Percentiles rank a stretch among this genome's conserved stretches.
These are phyloP conservation scores for Cicer pinnatifidum DNA, from an alignment of 306 rosid species.

Conservation along the genomic window DNA sequence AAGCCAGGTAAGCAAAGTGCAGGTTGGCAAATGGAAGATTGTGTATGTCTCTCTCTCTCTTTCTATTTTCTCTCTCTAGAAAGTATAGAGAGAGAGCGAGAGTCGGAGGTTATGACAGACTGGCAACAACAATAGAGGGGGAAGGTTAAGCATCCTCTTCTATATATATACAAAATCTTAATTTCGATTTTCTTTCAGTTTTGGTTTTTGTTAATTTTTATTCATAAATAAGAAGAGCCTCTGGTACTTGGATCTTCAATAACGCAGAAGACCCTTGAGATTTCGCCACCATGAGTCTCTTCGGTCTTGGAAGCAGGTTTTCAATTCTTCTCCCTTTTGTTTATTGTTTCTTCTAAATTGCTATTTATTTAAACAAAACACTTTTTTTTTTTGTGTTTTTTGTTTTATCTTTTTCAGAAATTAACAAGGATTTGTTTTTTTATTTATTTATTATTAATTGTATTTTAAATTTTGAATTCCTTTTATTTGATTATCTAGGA, in stretches of 20 bases:
- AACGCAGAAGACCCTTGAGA: constrained; percentile 49
- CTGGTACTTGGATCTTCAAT: constrained; percentile 53
- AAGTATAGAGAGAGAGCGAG: constrained; percentile 48
- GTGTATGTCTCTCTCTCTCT: constrained; percentile 30
- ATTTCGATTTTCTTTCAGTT: neutral
- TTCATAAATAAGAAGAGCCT: constrained; percentile 33
- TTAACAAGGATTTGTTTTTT: no score
- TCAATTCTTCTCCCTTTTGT: neutral
- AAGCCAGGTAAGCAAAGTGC: constrained; percentile 53
- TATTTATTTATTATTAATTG: no score
- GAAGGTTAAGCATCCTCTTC: constrained; percentile 36
- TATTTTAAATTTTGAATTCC: no score
- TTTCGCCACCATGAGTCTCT: constrained; percentile 76
- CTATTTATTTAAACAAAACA: neutral
- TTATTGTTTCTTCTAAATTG: neutral
- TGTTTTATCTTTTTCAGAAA: no score
- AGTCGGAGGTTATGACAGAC: constrained; percentile 60
- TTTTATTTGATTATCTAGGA: no score
- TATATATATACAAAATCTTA: constrained; percentile 23
- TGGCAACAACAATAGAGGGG: constrained; percentile 49
- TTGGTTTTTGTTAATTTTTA: constrained; percentile 40
- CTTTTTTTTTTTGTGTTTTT: neutral
- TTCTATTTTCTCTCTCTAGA: constrained; percentile 15
- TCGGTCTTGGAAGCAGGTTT: constrained; percentile 94
- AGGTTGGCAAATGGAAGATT: constrained; percentile 59